Percentiles rank a stretch among this genome's conserved stretches.
Evolutionary conservation across 1,284 basidiomycete genomes (phyloP).

Genomic region (Microbotryum scabiosae): DNA sequence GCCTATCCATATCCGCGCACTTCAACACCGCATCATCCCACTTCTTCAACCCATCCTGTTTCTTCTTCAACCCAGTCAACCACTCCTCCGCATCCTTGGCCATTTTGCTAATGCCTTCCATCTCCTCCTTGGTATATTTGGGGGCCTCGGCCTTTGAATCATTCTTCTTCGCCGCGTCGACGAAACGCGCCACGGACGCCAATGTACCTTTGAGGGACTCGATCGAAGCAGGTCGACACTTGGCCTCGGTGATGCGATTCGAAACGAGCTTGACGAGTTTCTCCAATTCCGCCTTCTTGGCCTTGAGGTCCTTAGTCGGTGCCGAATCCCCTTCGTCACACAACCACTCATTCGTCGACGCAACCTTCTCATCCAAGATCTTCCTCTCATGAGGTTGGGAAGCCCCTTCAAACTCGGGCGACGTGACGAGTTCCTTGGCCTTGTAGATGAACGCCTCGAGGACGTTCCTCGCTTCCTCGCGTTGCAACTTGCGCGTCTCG

Average conservation of each 20-base stretch:
- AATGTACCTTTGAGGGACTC: slow-evolving; percentile 60
- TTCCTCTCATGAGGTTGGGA: slow-evolving; percentile 54
- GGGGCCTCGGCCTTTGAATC: slow-evolving; percentile 42
- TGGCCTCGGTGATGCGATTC: too few species aligned
- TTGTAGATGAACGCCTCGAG: slow-evolving; percentile 90
- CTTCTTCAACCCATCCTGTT: slow-evolving; percentile 61
- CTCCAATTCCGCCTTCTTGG: slow-evolving; percentile 73
- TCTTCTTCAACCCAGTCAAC: slow-evolving; percentile 67
- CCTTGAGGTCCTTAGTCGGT: slow-evolving; percentile 59
- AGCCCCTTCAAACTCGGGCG: slow-evolving; percentile 41
- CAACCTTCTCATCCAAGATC: slow-evolving; percentile 55
- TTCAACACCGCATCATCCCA: slow-evolving; percentile 74
- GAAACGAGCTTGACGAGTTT: slow-evolving; percentile 58
- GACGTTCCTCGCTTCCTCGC: slow-evolving; percentile 83
- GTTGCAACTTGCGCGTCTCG: slow-evolving; percentile 64
- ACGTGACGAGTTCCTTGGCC: slow-evolving; percentile 66
- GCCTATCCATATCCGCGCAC: slow-evolving; percentile 69
- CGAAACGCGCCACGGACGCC: slow-evolving; percentile 58
- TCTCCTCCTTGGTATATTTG: slow-evolving; percentile 67
- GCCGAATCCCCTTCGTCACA: slow-evolving; percentile 77
- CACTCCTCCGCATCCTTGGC: slow-evolving; percentile 69
- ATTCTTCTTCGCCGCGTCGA: slow-evolving; percentile 63
- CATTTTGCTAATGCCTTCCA: slow-evolving; percentile 61
- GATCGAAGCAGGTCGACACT: slow-evolving; percentile 47
- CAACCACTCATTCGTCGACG: slow-evolving; percentile 72